A percentile compares a stretch with the other conserved stretches of the same genome.
Evolutionary conservation across 129 eudicot species (phyloP).

Genomic region (Flaveria bidentis): DNA sequence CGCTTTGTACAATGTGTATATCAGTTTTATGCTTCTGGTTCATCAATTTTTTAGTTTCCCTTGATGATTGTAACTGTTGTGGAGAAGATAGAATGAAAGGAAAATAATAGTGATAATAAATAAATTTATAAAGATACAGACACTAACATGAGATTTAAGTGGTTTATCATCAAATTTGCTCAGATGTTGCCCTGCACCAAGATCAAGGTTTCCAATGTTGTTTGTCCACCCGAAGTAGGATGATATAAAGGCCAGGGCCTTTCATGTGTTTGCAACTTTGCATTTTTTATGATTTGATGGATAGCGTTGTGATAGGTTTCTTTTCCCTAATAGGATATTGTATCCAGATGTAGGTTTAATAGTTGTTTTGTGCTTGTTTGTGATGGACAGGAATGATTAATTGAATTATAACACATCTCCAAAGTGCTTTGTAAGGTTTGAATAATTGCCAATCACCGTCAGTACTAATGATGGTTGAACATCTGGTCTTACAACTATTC

Average conservation of each 20-base stretch:
- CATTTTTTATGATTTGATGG: background rate
- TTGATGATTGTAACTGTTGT: background rate
- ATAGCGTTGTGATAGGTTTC: background rate
- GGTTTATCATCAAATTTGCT: background rate
- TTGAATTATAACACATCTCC: background rate
- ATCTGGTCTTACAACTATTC: background rate
- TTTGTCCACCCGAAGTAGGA: background rate
- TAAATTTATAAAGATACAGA: background rate
- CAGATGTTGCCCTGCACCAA: conserved; percentile 2
- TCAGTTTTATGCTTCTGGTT: conserved; percentile 25
- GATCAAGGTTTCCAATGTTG: background rate
- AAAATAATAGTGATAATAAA: background rate
- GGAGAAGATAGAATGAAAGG: background rate
- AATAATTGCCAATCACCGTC: background rate
- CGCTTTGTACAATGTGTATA: background rate
- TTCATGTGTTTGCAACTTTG: conserved; percentile 1
- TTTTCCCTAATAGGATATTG: background rate
- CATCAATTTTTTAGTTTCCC: conserved; percentile 11
- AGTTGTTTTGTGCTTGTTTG: conserved; percentile 1
- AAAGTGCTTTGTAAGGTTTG: conserved; percentile 3
- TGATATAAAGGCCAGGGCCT: background rate
- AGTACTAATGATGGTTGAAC: background rate
- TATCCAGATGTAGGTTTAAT: conserved; percentile 5
- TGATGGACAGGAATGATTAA: background rate
- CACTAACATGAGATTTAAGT: background rate